These are phyloP conservation scores for Poteriospumella lacustris DNA, from an alignment of 108 stramenopile species.

Conservation along the genomic window DNA sequence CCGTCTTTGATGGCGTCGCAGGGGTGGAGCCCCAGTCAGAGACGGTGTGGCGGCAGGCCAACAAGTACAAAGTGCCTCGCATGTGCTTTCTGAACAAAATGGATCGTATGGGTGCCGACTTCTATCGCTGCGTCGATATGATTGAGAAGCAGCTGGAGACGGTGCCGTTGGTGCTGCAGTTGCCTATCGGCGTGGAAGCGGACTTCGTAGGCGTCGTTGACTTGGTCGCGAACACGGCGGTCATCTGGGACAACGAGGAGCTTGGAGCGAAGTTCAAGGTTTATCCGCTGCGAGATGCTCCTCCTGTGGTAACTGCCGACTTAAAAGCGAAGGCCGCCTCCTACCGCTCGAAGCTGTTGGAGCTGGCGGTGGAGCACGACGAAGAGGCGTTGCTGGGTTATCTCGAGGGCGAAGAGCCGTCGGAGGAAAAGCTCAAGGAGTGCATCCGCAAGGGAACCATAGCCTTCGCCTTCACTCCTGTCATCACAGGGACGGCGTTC, in stretches of 20 bases:
- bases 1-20: conserved; percentile 93
- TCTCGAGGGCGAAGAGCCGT: conserved; percentile 47
- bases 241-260: conserved; percentile 86
- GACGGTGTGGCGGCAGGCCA: conserved; percentile 89
- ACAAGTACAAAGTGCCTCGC: conserved; percentile 78
- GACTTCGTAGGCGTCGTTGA: conserved; percentile 86
- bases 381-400: conserved; percentile 46
- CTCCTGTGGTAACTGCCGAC: conserved; percentile 49
- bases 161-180: conserved; percentile 35
- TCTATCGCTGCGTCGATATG: conserved; percentile 67
- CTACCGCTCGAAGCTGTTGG: conserved; percentile 46
- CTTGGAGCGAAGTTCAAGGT: conserved; percentile 84
- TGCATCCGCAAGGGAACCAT: conserved; percentile 87
- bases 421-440: conserved; percentile 66
- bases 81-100: conserved; percentile 93
- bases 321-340: conserved; percentile 39
- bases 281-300: conserved; percentile 82
- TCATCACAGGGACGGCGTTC: conserved; percentile 49
- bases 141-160: conserved; percentile 63
- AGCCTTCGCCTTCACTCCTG: conserved; percentile 53
- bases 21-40: conserved; percentile 98
- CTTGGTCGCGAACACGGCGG: conserved; percentile 79
- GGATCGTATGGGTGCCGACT: conserved; percentile 90
- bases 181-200: conserved; percentile 52
- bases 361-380: conserved; percentile 51